Evolutionary conservation across 805 yeast genomes (phyloP), one percentile per base, ranked within the genome.

Genomic region (Candida sphagnicola): DNA sequence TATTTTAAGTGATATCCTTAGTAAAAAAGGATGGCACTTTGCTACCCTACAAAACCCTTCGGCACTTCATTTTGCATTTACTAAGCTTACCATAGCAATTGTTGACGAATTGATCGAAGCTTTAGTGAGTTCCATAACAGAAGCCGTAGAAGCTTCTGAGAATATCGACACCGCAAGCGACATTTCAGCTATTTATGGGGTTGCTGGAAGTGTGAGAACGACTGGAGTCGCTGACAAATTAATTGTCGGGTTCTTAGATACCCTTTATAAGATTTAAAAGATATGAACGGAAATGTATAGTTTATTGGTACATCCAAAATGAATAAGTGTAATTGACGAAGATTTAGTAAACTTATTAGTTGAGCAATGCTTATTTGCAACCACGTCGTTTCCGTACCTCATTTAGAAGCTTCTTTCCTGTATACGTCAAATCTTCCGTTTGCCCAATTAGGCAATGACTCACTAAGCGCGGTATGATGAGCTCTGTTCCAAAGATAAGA

Each of bases 101-200:
- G 74, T 82, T 21, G 84, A 78, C 38, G 78, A 76, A 15, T 70
- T 91, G 48, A 57, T 82, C 16, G 40, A 47, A 0, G 84, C 77
- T 46, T 62, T 87, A 29, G 64, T 68, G 35, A 60, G 47, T 1
- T 53, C 70, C 3, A 75, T 80, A 1, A 52, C 55, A 8, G 75
- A 70, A 24, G 44, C 44, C 6, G 45, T 55, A 10, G 69, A 69
- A 8, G 35, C 41, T 4, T 25, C 29, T 4, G 37, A 32, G 13
- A 37, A 26, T 8, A 47, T 50, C 23, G 48, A 43, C 4, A 48
- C 50, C 2, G 43, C 51, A 11, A 59, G 77, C 28, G 87, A 85
- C 41, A 87, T 96, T 1, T 93, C 95, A 12, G 95, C 93, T 3
- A 56, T 91, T 32, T 91, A 91, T 54, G 99, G 99, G 48, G 95